These are phyloP conservation scores for Cladophialophora psammophila DNA, from an alignment of 2,329 filamentous ascomycete species.

Conservation along the genomic window DNA sequence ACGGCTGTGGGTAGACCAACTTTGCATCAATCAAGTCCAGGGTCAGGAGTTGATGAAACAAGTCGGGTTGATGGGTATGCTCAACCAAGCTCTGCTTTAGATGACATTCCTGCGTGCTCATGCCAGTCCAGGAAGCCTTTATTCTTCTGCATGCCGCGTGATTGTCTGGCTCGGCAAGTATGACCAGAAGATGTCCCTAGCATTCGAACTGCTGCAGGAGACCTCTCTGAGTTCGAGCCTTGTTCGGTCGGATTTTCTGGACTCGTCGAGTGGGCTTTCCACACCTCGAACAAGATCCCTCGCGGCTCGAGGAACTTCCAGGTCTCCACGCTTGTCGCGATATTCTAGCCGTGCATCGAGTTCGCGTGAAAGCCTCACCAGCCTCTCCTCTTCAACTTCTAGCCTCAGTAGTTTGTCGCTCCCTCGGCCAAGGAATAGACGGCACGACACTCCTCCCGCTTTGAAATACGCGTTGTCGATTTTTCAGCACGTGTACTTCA, in stretches of 20 bases:
- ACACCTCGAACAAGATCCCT: constrained; percentile 20
- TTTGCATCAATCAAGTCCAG: constrained; percentile 32
- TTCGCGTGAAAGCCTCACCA: constrained; percentile 23
- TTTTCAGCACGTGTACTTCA: constrained; percentile 33
- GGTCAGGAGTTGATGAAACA: constrained; percentile 27
- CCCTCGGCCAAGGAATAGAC: constrained; percentile 18
- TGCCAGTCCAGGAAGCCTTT: constrained; percentile 13
- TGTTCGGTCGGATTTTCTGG: constrained; percentile 31
- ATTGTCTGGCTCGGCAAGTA: constrained; percentile 39
- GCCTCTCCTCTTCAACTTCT: constrained; percentile 23
- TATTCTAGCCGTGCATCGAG: constrained; percentile 24
- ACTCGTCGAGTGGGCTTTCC: constrained; percentile 11
- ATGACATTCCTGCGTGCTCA: background rate
- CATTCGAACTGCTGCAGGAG: constrained; percentile 28
- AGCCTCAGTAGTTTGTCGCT: constrained; percentile 22
- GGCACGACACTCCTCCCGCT: constrained; percentile 22
- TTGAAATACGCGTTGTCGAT: constrained; percentile 30
- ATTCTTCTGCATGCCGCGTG: constrained; percentile 32
- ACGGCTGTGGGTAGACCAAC: constrained; percentile 34
- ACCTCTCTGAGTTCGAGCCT: constrained; percentile 34
- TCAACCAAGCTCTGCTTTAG: background rate
- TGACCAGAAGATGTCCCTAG: constrained; percentile 29
- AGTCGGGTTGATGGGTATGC: constrained; percentile 27
- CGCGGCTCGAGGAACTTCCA: constrained; percentile 8
- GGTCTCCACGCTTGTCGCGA: constrained; percentile 20